phyloP scores from a whole-genome alignment of 192 early-diverging fungal genomes.

The Gaertneriomyces sp. region DNA sequence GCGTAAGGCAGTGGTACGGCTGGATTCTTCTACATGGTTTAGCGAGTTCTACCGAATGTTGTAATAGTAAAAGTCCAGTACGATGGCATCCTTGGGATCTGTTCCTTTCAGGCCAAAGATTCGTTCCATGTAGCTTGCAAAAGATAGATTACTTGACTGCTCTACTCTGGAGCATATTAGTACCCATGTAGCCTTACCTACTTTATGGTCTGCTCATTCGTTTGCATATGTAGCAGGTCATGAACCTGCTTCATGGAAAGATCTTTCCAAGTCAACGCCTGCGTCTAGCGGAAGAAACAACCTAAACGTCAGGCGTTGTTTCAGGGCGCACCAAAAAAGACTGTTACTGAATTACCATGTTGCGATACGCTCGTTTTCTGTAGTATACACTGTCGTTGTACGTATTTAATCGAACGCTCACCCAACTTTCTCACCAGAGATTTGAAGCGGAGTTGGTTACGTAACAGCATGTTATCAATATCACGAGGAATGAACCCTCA shows the following conservation, averaged over 20 bases:
- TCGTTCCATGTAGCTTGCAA: slow-evolving; percentile 25
- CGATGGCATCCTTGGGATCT: slow-evolving; percentile 34
- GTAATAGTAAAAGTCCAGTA: slow-evolving; percentile 55
- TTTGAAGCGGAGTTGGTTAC: no score
- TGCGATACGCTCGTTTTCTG: no score
- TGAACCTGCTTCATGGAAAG: slow-evolving; percentile 50
- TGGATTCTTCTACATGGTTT: background rate
- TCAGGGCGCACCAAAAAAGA: no score
- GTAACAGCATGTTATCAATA: no score
- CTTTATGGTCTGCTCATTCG: slow-evolving; percentile 31
- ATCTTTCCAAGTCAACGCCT: slow-evolving; percentile 31
- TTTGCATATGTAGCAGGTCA: slow-evolving; percentile 36
- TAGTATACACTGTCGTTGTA: no score
- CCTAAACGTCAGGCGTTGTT: no score
- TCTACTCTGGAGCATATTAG: background rate
- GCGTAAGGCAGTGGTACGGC: background rate
- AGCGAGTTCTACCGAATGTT: slow-evolving; percentile 35
- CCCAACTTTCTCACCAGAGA: no score
- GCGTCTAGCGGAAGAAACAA: no score
- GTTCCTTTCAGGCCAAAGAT: slow-evolving; percentile 18
- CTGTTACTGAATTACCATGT: no score
- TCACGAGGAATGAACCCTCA: no score
- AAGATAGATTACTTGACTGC: background rate
- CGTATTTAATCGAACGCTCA: no score
- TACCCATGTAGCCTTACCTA: background rate